phyloP scores from a whole-genome alignment of 163 green algal genomes.

The Trebouxia gelatinosa region DNA sequence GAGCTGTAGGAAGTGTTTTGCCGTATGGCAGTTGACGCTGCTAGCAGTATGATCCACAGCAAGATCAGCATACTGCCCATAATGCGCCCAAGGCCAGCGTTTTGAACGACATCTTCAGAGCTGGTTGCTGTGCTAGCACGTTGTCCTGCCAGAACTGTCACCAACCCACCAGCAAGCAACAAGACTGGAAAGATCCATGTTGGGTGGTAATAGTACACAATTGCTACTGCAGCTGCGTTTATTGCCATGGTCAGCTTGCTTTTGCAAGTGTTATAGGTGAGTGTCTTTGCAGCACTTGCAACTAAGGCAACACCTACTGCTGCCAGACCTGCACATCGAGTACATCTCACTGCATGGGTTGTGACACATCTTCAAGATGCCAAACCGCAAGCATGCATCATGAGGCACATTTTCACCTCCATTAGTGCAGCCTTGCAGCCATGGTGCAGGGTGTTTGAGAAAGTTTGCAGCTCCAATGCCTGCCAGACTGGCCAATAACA shows the following conservation, averaged over 20 bases:
- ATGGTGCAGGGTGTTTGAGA: conserved; percentile 58
- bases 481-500: conserved; percentile 79
- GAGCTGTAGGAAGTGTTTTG: conserved; percentile 46
- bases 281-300: conserved; percentile 66
- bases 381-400: not conserved
- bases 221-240: conserved; percentile 59
- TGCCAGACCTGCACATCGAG: conserved; percentile 50
- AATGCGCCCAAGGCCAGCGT: conserved; percentile 58
- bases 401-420: conserved; percentile 38
- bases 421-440: conserved; percentile 59
- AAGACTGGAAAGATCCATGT: conserved; percentile 54
- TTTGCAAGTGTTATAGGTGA: conserved; percentile 79
- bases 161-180: conserved; percentile 49
- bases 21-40: conserved; percentile 48
- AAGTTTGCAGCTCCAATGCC: conserved; percentile 72
- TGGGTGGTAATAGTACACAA: conserved; percentile 75
- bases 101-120: conserved; percentile 42
- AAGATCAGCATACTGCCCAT: conserved; percentile 64
- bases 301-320: conserved; percentile 86
- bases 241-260: conserved; percentile 53
- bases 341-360: not conserved
- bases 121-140: conserved; percentile 32
- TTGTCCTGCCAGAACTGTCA: conserved; percentile 57
- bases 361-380: not conserved
- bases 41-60: conserved; percentile 73